These are phyloP conservation scores for Kalaharituber pfeilii DNA, from an alignment of 2,329 filamentous ascomycete species.

Conservation along the genomic window DNA sequence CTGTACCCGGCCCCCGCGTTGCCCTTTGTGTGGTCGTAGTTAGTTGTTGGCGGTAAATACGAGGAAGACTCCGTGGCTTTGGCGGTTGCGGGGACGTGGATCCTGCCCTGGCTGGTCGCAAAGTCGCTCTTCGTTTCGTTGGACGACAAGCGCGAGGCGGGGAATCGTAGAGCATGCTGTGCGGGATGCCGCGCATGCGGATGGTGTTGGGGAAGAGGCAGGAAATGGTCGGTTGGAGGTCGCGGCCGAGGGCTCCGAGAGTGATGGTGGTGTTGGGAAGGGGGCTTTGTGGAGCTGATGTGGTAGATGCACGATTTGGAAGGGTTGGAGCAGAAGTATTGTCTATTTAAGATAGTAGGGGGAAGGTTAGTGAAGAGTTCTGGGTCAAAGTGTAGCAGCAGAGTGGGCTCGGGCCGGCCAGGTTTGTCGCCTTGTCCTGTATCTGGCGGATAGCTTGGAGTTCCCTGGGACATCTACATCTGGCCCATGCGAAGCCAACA, in stretches of 20 bases:
- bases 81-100: constrained; percentile 8
- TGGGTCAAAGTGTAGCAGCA: too few relatives aligned
- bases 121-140: constrained; percentile 6
- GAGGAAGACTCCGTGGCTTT: constrained; percentile 8
- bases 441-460: too few relatives aligned
- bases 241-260: constrained; percentile 3
- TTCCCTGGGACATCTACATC: too few relatives aligned
- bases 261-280: constrained; percentile 9
- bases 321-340: constrained; percentile 32
- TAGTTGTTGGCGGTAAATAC: constrained; percentile 26
- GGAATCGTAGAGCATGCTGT: constrained; percentile 13
- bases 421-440: too few relatives aligned
- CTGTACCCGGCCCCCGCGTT: constrained; percentile 31
- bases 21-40: constrained; percentile 37
- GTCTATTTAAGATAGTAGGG: not conserved
- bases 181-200: constrained; percentile 7
- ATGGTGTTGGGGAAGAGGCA: constrained; percentile 5
- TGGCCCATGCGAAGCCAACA: too few relatives aligned
- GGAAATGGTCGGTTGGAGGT: constrained; percentile 2
- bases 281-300: constrained; percentile 9
- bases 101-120: constrained; percentile 2
- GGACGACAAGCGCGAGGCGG: constrained; percentile 7
- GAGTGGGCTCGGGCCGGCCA: too few relatives aligned
- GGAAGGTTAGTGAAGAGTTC: too few relatives aligned
- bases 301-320: constrained; percentile 26